Base-by-base conservation (phyloP, 768 basidiomycete genomes). In the Naganishia kalamii region DNA sequence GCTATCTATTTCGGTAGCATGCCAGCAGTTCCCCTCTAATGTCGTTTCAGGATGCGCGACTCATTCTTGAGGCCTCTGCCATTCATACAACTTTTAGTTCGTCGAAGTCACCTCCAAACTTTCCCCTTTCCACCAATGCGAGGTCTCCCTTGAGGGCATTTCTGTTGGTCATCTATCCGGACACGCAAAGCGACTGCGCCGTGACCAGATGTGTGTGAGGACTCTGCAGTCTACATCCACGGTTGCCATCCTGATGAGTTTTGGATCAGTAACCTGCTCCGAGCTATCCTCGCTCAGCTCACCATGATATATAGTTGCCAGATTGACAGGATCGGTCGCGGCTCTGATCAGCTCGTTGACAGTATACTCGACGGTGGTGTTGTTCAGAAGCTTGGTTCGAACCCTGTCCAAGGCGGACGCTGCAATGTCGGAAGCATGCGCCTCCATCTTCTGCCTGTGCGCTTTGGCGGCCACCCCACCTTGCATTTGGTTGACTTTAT, bases 261-360 rank as follows among this genome's bases (percentile, higher is more conserved):
- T 52, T 29, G 33, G 46, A 7, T 29, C 19, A 35, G 11, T 30
- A 17, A 2, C 41, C n/a, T 7, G 3, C 17, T 17, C 37, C 19
- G 27, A n/a, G 35, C 25, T 43, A 13, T 17, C 44, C 27, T 10
- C 15, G 15, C 21, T 21, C 15, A 15, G 50, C 66, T 50, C 29
- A 71, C 75, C 75, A 47, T 62, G 49, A 73, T 83, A 98, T 69
- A 97, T 90, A n/a, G 81, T 83, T 2, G 86, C 86, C 21, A 97
- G 79, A 75, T 90, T 90, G 50, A 79, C 80, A 1, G 80, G 75
- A 72, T 94, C 89, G 25, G 86, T 90, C 40, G 94, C 94, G 73
- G 89, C 86, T 21, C 89, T 86, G 65, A 98, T 87, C 43, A 98
- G 84, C 75, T 90, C 87, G 79, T 94, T 96, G 66, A 99, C 90